phyloP scores from a whole-genome alignment of 2,329 filamentous ascomycete species.

The Stagonosporopsis chrysanthemi region DNA sequence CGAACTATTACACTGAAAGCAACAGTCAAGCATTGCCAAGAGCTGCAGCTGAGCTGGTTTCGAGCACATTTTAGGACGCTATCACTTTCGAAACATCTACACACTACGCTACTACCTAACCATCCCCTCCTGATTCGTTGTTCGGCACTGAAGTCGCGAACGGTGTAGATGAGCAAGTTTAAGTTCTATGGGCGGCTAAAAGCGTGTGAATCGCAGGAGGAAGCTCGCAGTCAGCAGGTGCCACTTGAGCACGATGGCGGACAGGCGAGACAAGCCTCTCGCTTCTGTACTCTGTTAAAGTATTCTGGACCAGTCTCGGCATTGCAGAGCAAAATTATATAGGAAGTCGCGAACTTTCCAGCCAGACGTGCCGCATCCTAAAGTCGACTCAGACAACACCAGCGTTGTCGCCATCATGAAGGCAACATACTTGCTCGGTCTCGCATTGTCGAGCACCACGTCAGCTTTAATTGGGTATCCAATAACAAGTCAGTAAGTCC shows the following conservation, averaged over 20 bases:
- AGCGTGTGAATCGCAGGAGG: background rate
- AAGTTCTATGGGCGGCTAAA: background rate
- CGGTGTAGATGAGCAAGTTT: conserved; percentile 10
- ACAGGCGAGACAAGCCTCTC: background rate
- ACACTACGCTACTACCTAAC: conserved; percentile 1
- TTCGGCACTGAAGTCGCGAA: background rate
- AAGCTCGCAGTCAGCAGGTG: background rate
- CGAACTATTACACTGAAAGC: background rate
- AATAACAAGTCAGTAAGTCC: conserved; percentile 4
- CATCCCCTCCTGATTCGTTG: background rate
- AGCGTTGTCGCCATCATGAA: conserved; percentile 2
- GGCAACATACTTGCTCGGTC: background rate
- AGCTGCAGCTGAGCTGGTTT: conserved; percentile 16
- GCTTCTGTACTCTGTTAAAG: background rate
- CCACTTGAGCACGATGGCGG: conserved; percentile 9
- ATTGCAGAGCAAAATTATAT: background rate
- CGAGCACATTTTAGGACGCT: conserved; percentile 8
- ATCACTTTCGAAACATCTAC: conserved; percentile 3
- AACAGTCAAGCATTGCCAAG: conserved; percentile 16
- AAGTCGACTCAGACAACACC: background rate
- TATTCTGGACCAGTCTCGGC: background rate
- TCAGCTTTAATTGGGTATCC: conserved; percentile 14
- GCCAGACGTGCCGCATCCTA: background rate
- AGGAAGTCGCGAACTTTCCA: background rate
- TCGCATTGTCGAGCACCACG: conserved; percentile 2